phyloP scores from a whole-genome alignment of 352 stramenopile genomes.

The Globisporangium sylvaticum region DNA sequence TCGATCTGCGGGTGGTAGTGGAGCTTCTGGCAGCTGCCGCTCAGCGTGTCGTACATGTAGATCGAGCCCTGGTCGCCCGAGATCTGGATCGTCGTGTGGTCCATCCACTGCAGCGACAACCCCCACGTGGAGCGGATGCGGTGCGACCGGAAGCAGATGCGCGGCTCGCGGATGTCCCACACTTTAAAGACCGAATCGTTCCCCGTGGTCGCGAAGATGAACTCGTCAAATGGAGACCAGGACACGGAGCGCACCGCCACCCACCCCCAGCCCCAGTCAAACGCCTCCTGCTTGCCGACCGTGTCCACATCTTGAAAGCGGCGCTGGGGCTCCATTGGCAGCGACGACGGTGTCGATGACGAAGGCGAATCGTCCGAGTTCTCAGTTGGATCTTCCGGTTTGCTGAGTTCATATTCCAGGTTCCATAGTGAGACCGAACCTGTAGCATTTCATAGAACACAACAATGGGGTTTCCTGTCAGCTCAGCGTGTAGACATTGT shows the following conservation, averaged over 20 bases:
- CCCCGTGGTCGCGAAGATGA: slow-evolving; percentile 82
- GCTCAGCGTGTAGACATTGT: background rate
- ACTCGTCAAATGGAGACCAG: slow-evolving; percentile 81
- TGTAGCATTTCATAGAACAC: slow-evolving; percentile 17
- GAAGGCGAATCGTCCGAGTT: background rate
- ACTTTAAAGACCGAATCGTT: slow-evolving; percentile 85
- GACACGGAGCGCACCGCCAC: slow-evolving; percentile 70
- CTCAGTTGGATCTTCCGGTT: background rate
- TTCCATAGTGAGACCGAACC: slow-evolving; percentile 81
- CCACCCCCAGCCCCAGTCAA: slow-evolving; percentile 83
- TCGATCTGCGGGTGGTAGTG: slow-evolving; percentile 83
- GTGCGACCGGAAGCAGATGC: slow-evolving; percentile 72
- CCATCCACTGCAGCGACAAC: slow-evolving; percentile 71
- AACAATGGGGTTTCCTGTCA: background rate
- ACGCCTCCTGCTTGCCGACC: slow-evolving; percentile 74
- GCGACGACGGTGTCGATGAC: background rate
- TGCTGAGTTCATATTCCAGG: slow-evolving; percentile 31
- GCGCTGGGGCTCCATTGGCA: slow-evolving; percentile 59
- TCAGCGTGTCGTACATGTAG: slow-evolving; percentile 77
- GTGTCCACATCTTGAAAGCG: slow-evolving; percentile 82
- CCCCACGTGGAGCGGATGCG: slow-evolving; percentile 82
- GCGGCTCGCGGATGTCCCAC: slow-evolving; percentile 80
- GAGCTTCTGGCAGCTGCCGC: slow-evolving; percentile 74
- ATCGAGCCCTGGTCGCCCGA: slow-evolving; percentile 79
- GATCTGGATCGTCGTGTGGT: slow-evolving; percentile 69